Conservation (phyloP, 2,329 filamentous ascomycete genomes). For the Fusarium nanum region DNA sequence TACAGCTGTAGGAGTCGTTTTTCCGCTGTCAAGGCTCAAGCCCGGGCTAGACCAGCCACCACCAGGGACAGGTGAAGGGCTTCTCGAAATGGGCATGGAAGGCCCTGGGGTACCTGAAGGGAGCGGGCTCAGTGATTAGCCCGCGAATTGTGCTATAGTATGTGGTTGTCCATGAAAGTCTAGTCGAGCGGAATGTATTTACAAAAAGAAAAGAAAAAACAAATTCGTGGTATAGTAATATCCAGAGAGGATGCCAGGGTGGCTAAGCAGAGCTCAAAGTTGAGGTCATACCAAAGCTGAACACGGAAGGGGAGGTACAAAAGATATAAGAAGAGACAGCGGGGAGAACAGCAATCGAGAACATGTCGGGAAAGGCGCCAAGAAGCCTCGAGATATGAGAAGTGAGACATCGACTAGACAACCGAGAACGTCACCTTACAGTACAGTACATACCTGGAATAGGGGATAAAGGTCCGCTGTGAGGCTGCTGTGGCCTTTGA, state of each 20-base stretch:
- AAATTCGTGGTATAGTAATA: not conserved
- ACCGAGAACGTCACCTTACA: constrained; percentile 4
- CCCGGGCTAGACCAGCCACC: constrained; percentile 91
- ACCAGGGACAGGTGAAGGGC: constrained; percentile 84
- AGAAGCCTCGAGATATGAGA: constrained; percentile 27
- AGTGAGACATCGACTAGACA: constrained; percentile 40
- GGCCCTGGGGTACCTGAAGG: constrained; percentile 64
- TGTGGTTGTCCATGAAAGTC: constrained; percentile 26
- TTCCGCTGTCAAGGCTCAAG: constrained; percentile 77
- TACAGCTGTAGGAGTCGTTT: constrained; percentile 71
- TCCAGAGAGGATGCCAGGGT: constrained; percentile 12
- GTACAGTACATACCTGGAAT: constrained; percentile 64
- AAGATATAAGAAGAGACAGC: constrained; percentile 23
- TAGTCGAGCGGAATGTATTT: constrained; percentile 14
- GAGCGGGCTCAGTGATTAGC: constrained; percentile 46
- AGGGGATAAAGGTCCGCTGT: constrained; percentile 58
- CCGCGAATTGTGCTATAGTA: constrained; percentile 24
- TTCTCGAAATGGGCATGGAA: constrained; percentile 86
- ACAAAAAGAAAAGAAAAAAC: not conserved
- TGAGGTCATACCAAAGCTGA: constrained; percentile 6
- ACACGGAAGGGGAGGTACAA: constrained; percentile 7
- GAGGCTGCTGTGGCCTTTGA: constrained; percentile 46
- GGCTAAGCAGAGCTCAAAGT: constrained; percentile 5
- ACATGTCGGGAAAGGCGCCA: constrained; percentile 22
- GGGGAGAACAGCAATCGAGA: constrained; percentile 16